These are phyloP conservation scores for Harringtonia aguacate DNA, from an alignment of 2,329 filamentous ascomycete genomes.

Conservation along the genomic window DNA sequence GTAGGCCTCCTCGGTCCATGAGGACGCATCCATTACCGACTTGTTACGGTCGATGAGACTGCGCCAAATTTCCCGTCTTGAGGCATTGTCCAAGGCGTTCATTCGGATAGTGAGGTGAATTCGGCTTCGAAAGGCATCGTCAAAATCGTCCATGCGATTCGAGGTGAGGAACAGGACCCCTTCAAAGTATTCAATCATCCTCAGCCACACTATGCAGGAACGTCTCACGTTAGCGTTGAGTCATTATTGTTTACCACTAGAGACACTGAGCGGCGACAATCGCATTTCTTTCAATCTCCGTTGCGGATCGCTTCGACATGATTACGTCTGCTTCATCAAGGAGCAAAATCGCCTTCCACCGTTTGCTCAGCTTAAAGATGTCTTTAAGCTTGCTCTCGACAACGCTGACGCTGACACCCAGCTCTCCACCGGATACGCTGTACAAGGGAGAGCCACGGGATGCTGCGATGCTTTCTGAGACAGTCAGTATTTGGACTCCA, in stretches of 20 bases:
- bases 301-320: neutral
- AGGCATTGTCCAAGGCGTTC: neutral
- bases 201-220: neutral
- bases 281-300: constrained; percentile 1
- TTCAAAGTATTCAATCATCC: neutral
- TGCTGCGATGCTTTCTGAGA: neutral
- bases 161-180: constrained; percentile 1
- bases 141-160: neutral
- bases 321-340: constrained; percentile 1
- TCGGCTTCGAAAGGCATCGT: neutral
- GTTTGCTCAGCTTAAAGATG: neutral
- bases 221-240: neutral
- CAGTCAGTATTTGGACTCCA: neutral
- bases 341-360: neutral
- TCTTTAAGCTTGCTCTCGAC: neutral
- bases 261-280: neutral
- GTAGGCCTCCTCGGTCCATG: neutral
- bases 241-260: neutral
- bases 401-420: neutral
- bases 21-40: neutral
- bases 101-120: constrained; percentile 1
- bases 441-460: neutral
- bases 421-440: neutral
- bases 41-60: neutral
- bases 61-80: neutral